A percentile compares a stretch with the other conserved stretches of the same genome.
Evolutionary conservation across 345 rosid species (phyloP).

Genomic region (Salix udensis): DNA sequence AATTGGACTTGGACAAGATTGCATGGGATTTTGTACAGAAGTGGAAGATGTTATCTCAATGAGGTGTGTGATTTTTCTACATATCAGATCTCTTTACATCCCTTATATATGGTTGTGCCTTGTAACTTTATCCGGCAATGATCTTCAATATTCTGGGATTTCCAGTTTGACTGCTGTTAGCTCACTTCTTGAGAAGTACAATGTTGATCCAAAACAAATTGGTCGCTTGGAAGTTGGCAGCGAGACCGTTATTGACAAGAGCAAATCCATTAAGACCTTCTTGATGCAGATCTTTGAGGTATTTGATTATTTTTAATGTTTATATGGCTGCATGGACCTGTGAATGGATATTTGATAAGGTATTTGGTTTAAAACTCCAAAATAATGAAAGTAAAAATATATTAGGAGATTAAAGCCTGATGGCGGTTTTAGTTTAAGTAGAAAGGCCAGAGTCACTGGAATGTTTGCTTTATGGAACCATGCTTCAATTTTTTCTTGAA

Average conservation of each 20-base stretch:
- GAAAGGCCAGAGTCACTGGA: background rate
- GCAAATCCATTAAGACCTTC: conserved; percentile 98
- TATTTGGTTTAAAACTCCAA: background rate
- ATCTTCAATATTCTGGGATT: background rate
- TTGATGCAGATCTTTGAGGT: conserved; percentile 99
- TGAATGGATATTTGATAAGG: background rate
- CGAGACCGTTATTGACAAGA: conserved; percentile 98
- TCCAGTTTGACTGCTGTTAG: conserved; percentile 82
- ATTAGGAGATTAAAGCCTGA: background rate
- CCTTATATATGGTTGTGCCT: background rate
- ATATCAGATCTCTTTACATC: background rate
- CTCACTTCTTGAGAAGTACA: conserved; percentile 87
- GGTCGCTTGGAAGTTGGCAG: conserved; percentile 99
- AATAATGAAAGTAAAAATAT: background rate
- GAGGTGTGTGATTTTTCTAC: conserved; percentile 50
- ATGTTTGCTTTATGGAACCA: background rate
- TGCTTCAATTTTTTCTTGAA: background rate
- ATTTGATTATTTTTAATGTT: conserved; percentile 1
- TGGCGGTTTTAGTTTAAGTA: background rate
- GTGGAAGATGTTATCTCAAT: conserved; percentile 99
- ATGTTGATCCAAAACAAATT: conserved; percentile 83
- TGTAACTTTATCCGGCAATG: conserved; percentile 5
- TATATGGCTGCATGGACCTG: background rate
- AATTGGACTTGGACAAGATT: conserved; percentile 98
- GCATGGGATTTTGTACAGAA: conserved; percentile 94